Base-by-base conservation (phyloP, 1,284 basidiomycete species). In the Bondarzewia mesenterica region DNA sequence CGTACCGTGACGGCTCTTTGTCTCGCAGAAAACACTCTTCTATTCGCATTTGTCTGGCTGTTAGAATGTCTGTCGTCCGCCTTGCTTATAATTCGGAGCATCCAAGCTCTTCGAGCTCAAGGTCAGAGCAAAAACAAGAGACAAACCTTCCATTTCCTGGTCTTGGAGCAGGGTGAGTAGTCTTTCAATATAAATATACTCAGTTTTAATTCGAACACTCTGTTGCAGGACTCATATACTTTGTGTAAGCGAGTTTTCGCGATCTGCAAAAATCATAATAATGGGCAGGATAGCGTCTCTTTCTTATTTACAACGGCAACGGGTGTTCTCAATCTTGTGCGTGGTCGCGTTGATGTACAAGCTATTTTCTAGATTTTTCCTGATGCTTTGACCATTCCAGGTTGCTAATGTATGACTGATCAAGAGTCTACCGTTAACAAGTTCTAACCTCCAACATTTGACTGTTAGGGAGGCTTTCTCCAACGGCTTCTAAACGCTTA, bases 131-230 rank as follows among this genome's bases (percentile, higher is more conserved):
- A 53, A 32, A 42, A 51, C 10, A 55, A 60, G 38, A 56, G 51
- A 41, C 51, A 56, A 32, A 58, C 60, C 2, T 56, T 67, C 22
- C 52, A 56, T 7, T 60, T 58, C 44, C 52, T 65, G 16, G 49
- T 67, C 8, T 48, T 62, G 7, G 59, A 65, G 44, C 65, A 65
- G 56, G 65, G 65, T 64, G 29, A 12, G 29, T n/a, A 12, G 12
- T 32, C 10, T 32, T 32, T 32, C 5, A n/a, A n/a, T 29, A 47
- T 54, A 20, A 23, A 14, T 43, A 43, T 18, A 12, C 1, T 21
- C 36, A 41, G 14, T 18, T 22, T 8, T 44, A 16, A 32, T 15
- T 23, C 6, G 16, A 18, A 35, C 22, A 21, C 21, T 20, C 16
- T 20, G 39, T 7, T 18, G 6, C 40, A 63, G 59, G 57, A 20